A percentile compares a stretch with the other conserved stretches of the same genome.
These are phyloP conservation scores for Lagerstroemia speciosa DNA, from an alignment of 345 rosid species.

Conservation along the genomic window DNA sequence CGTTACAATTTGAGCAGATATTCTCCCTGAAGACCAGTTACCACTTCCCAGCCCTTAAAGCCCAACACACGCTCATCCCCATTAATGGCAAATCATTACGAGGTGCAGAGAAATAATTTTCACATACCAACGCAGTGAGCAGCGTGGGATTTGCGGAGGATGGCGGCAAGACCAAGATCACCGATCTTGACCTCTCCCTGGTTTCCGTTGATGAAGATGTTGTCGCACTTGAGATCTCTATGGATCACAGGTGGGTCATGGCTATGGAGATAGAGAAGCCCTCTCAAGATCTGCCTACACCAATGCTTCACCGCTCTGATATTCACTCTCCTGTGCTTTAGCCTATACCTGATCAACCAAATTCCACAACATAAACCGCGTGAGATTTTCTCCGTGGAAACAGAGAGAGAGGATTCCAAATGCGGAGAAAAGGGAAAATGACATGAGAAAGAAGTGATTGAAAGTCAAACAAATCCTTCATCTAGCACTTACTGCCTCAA, in stretches of 20 bases:
- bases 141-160: constrained; percentile 74
- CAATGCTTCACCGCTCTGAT: constrained; percentile 84
- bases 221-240: constrained; percentile 95
- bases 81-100: not conserved
- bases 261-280: constrained; percentile 74
- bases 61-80: not conserved
- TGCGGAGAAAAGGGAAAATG: constrained; percentile 6
- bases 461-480: not conserved
- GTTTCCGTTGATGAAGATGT: constrained; percentile 86
- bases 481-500: constrained; percentile 62
- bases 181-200: constrained; percentile 98
- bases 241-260: constrained; percentile 92
- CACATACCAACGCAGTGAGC: constrained; percentile 87
- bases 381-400: not conserved
- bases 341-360: constrained; percentile 47
- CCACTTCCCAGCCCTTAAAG: not conserved
- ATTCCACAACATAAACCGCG: not conserved
- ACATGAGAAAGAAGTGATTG: not conserved
- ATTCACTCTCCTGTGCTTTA: constrained; percentile 81
- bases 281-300: constrained; percentile 88
- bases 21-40: not conserved
- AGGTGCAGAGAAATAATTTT: not conserved
- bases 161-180: constrained; percentile 94
- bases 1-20: not conserved
- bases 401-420: not conserved